Evolutionary conservation across 2,329 filamentous ascomycete genomes (phyloP).

Genomic region (Furcasterigmium furcatum): DNA sequence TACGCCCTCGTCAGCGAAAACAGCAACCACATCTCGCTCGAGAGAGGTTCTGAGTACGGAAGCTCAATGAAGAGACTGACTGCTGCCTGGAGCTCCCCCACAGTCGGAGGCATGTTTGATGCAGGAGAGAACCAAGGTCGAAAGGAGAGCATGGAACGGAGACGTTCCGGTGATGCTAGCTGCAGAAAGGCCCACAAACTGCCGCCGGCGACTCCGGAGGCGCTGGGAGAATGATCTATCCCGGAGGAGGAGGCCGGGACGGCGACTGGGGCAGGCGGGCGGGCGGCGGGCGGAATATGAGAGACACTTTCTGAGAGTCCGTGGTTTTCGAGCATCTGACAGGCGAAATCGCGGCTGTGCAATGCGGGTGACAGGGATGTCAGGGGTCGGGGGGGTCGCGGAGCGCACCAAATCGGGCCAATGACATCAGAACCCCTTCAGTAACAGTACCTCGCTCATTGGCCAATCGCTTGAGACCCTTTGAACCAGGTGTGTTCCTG

Average conservation of each 20-base stretch:
- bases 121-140: too few species aligned
- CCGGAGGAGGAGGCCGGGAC: background rate
- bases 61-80: too few species aligned
- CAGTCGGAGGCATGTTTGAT: background rate
- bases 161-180: background rate
- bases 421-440: conserved; percentile 1
- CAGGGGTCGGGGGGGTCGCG: background rate
- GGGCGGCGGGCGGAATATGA: too few species aligned
- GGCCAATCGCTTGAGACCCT: conserved; percentile 14
- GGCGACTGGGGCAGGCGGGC: background rate
- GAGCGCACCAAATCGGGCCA: background rate
- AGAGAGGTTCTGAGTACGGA: too few species aligned
- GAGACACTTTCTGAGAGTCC: too few species aligned
- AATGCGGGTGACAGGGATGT: conserved; percentile 1
- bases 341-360: conserved; percentile 13
- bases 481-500: too few species aligned
- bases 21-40: too few species aligned
- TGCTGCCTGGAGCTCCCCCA: background rate
- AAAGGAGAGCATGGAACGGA: too few species aligned
- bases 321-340: background rate
- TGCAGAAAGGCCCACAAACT: background rate
- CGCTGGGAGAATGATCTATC: background rate
- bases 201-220: conserved; percentile 3
- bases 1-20: too few species aligned
- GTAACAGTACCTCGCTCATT: conserved; percentile 7